Conservation (phyloP, 2,329 filamentous ascomycete species). For the Colletotrichum neosansevieriae region DNA sequence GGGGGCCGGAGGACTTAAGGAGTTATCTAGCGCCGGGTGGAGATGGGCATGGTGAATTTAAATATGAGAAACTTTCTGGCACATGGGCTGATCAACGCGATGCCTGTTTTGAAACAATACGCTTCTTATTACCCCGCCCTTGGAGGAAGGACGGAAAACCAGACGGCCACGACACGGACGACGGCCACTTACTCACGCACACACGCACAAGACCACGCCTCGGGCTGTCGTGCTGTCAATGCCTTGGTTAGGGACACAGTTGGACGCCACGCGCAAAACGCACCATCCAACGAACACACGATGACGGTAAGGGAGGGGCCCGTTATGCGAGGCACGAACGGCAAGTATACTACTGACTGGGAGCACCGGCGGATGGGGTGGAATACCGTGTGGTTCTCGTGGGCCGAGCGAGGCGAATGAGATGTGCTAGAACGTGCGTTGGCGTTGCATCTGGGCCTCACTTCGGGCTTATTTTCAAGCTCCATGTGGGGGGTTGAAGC, state of each 20-base stretch:
- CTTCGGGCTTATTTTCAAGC: not conserved
- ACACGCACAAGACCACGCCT: not conserved
- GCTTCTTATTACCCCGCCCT: slow-evolving; percentile 35
- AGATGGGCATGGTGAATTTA: slow-evolving; percentile 21
- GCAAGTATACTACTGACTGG: not conserved
- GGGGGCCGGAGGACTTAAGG: not conserved
- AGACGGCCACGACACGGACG: not conserved
- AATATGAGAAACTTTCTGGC: slow-evolving; percentile 6
- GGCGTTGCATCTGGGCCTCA: slow-evolving; percentile 24
- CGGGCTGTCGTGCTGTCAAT: not conserved
- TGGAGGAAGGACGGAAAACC: not conserved
- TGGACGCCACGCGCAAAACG: not conserved
- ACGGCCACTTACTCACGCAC: not conserved
- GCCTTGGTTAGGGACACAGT: slow-evolving; percentile 3
- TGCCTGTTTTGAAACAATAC: slow-evolving; percentile 32
- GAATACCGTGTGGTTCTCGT: slow-evolving; percentile 11
- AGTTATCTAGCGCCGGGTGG: not conserved
- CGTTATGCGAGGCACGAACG: not conserved
- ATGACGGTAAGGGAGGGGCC: not conserved
- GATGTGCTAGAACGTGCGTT: slow-evolving; percentile 3
- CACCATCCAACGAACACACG: not conserved
- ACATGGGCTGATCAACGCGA: slow-evolving; percentile 33
- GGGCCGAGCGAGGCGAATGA: slow-evolving; percentile 25
- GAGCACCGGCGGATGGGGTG: slow-evolving; percentile 6
- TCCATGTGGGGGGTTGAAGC: slow-evolving; percentile 25